Conservation (phyloP, 257 asterid species). For the Salvia miltiorrhiza region DNA sequence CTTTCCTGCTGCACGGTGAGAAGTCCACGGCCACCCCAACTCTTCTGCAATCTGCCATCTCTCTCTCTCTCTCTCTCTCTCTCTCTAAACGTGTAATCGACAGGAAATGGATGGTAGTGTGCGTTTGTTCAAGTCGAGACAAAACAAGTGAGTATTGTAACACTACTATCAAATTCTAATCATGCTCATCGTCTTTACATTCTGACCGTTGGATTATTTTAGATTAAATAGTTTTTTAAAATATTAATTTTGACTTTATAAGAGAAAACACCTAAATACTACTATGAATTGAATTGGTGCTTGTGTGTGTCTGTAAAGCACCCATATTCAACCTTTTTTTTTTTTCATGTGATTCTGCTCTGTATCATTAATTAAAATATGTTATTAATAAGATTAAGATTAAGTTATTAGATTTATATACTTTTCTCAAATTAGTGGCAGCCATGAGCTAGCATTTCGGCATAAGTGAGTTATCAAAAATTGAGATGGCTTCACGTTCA, state of each 20-base stretch:
- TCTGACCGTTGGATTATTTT: constrained; percentile 1
- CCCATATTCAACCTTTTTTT: neutral
- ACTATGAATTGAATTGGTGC: too few relatives aligned
- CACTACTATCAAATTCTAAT: neutral
- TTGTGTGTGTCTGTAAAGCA: neutral
- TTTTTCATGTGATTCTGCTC: neutral
- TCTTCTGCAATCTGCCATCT: constrained; percentile 58
- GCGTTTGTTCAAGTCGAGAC: neutral
- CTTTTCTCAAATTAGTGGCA: neutral
- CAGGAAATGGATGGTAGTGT: neutral
- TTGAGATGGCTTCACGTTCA: neutral
- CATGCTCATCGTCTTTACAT: neutral
- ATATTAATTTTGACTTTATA: neutral
- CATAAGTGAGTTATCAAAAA: neutral
- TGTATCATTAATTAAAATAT: too few relatives aligned
- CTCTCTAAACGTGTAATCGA: neutral
- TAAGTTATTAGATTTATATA: too few relatives aligned
- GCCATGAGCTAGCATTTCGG: neutral
- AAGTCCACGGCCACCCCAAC: constrained; percentile 90
- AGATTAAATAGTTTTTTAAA: too few relatives aligned
- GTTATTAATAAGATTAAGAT: neutral
- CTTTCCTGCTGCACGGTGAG: constrained; percentile 78
- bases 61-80: constrained; percentile 21
- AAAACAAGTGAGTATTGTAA: too few relatives aligned
- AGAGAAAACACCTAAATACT: neutral